A percentile compares a stretch with the other conserved stretches of the same genome.
Evolutionary conservation across 306 rosid species (phyloP).

Genomic region (Benincasa hispida): DNA sequence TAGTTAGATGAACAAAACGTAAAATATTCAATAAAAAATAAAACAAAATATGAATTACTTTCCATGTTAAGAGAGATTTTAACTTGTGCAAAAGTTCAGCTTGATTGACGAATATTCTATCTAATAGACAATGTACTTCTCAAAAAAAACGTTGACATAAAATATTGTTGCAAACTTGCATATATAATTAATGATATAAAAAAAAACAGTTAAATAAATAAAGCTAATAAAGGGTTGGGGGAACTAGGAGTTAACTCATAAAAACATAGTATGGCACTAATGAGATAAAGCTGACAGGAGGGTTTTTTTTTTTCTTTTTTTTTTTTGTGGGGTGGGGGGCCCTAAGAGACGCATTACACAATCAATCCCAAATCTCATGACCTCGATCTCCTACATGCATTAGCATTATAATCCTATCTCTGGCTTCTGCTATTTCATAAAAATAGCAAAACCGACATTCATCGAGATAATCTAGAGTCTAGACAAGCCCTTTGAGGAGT

Average conservation of each 20-base stretch:
- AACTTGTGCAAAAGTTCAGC: neutral
- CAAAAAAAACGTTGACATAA: neutral
- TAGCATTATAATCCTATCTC: neutral
- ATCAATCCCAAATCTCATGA: neutral
- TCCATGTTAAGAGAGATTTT: neutral
- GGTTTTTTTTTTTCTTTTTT: too few relatives aligned
- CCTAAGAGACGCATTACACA: too few relatives aligned
- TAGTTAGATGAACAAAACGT: conserved; percentile 8
- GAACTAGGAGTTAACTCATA: neutral
- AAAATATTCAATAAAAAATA: neutral
- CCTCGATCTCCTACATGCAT: neutral
- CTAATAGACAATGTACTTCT: neutral
- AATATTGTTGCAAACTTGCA: neutral
- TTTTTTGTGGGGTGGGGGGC: too few relatives aligned
- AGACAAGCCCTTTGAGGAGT: neutral
- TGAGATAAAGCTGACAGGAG: neutral
- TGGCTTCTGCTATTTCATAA: neutral
- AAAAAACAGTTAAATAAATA: neutral
- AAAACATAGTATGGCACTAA: neutral
- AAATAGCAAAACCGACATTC: neutral
- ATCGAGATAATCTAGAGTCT: neutral
- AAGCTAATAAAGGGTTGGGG: neutral
- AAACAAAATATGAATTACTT: neutral
- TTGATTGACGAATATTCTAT: neutral
- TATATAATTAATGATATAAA: neutral